Percentiles rank a stretch among this genome's conserved stretches.
Evolutionary conservation across 768 basidiomycete genomes (phyloP).

Genomic region (Pleurotus djamor): DNA sequence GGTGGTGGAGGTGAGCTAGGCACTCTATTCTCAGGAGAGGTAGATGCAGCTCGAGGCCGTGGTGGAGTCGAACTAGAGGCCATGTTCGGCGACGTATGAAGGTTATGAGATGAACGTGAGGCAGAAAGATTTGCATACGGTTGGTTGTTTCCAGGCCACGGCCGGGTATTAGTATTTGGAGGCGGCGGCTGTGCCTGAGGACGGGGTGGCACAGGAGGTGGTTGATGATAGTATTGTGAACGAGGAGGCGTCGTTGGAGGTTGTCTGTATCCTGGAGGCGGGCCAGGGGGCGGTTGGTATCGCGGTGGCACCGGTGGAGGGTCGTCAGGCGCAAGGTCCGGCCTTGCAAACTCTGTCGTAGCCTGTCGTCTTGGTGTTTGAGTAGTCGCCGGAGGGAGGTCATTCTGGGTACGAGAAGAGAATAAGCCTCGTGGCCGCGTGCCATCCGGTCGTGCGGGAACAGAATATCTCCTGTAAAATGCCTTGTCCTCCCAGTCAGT

Average conservation of each 20-base stretch:
- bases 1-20: conserved; percentile 16
- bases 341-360: conserved; percentile 48
- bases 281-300: conserved; percentile 13
- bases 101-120: conserved; percentile 17
- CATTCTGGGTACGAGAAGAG: conserved; percentile 31
- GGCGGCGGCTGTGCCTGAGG: conserved; percentile 19
- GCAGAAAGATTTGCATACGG: conserved; percentile 14
- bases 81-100: conserved; percentile 10
- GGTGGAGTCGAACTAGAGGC: conserved; percentile 21
- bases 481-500: conserved; percentile 26
- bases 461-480: conserved; percentile 62
- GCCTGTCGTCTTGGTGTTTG: conserved; percentile 15
- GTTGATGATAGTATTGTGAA: conserved; percentile 15
- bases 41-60: conserved; percentile 41
- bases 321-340: conserved; percentile 55
- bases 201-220: conserved; percentile 15
- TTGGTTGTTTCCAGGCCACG: conserved; percentile 8
- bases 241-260: conserved; percentile 13
- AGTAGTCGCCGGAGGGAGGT: conserved; percentile 30
- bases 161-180: conserved; percentile 7
- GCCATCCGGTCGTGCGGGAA: conserved; percentile 41
- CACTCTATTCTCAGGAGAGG: conserved; percentile 13
- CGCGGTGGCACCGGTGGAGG: conserved; percentile 14
- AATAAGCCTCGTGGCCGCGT: conserved; percentile 43
- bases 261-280: conserved; percentile 14